These are phyloP conservation scores for Ascoidea asiatica DNA, from an alignment of 805 yeast species.

Conservation along the genomic window DNA sequence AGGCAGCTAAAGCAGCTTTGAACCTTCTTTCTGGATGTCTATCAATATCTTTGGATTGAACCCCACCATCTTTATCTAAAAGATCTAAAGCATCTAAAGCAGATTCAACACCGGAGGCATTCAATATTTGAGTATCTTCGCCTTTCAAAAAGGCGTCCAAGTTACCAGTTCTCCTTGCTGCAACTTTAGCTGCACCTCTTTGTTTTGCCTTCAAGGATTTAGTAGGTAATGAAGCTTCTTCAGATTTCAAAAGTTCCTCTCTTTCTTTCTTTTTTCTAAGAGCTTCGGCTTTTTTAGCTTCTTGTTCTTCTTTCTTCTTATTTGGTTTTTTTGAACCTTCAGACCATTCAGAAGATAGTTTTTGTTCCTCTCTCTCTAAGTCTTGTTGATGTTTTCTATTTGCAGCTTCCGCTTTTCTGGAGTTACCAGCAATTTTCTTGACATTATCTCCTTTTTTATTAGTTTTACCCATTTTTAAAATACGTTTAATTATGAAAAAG, in stretches of 20 bases:
- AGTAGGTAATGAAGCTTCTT: slow-evolving; percentile 47
- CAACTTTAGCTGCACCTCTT: slow-evolving; percentile 58
- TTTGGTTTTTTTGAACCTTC: slow-evolving; percentile 57
- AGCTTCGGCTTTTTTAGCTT: slow-evolving; percentile 62
- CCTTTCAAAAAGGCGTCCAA: slow-evolving; percentile 53
- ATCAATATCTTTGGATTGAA: slow-evolving; percentile 50
- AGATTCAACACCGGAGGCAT: slow-evolving; percentile 64
- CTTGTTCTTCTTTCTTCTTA: slow-evolving; percentile 57
- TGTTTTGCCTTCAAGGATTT: no score
- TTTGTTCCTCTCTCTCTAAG: slow-evolving; percentile 30
- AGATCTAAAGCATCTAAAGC: slow-evolving; percentile 69
- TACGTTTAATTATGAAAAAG: no score
- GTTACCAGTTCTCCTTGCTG: slow-evolving; percentile 44
- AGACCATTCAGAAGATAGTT: slow-evolving; percentile 55
- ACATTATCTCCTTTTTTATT: slow-evolving; percentile 32
- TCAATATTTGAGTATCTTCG: slow-evolving; percentile 38
- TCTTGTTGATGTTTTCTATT: slow-evolving; percentile 40
- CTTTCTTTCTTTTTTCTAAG: slow-evolving; percentile 73
- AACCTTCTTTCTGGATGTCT: slow-evolving; percentile 84
- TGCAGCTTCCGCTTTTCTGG: slow-evolving; percentile 54
- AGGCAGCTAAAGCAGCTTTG: slow-evolving; percentile 67
- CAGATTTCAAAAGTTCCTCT: slow-evolving; percentile 50
- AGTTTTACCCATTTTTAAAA: slow-evolving; percentile 28
- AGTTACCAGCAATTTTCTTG: slow-evolving; percentile 51
- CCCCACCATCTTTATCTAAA: slow-evolving; percentile 43